Base-by-base conservation (phyloP, 2,329 filamentous ascomycete genomes). In the Cytospora schulzeri region DNA sequence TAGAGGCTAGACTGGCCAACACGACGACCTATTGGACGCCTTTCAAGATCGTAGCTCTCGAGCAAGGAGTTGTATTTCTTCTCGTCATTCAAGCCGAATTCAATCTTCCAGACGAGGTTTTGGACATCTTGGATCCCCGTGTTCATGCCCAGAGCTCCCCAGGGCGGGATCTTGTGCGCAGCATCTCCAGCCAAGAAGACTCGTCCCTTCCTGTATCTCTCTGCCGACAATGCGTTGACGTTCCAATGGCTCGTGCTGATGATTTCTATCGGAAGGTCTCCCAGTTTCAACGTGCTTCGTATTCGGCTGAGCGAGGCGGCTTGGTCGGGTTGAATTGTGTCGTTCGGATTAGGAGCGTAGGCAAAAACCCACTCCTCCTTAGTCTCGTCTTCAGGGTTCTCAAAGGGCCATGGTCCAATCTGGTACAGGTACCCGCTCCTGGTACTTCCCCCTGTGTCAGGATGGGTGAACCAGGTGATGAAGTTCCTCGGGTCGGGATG, bases 31-130 rank as follows among this genome's bases (percentile, higher is more conserved):
- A 77, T 67, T 1, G 74, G 74, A 15, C 71, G 69, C n/a, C 76
- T 71, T 65, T 78, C 76, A 17, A 61, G 63, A 45, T 74, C 72
- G 67, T 76, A 77, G 14, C 70, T 75, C 22, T 71, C 65, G 2
- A 76, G 70, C 6, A 76, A 64, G 1, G 45, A 24, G 8, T 71
- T 68, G 14, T 65, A 69, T 19, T 69, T 70, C 4, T 59, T 17
- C 31, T 63, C 50, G n/a, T 65, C 68, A 24, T 70, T 67, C 15
- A 74, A 52, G 8, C 70, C 73, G 19, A 74, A 67, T 19, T 70
- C 70, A 9, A 77, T 69, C 63, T 78, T 78, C 76, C 76, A 78
- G 4, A 73, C 70, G 11, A 78, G 69, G 62, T 77, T 77, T 41
- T 75, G 72, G 1, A 71, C 74, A 61, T 78, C 76, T 63, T 76